Conservation (phyloP, 306 rosid species). For the Arachis stenosperma region DNA sequence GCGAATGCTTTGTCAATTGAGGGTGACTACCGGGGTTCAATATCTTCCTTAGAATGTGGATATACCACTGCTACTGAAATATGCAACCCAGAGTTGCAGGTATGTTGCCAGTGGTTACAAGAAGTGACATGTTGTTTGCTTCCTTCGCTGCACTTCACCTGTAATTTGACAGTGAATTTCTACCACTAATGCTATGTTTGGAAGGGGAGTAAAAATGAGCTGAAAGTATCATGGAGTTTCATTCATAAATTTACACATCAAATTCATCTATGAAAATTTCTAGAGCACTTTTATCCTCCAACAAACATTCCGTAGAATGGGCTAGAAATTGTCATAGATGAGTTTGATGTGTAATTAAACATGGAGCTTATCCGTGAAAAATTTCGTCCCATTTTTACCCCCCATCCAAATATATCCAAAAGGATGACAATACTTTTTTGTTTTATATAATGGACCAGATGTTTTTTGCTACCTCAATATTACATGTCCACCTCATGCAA, state of each 20-base stretch:
- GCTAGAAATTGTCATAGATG: no score
- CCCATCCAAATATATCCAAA: no score
- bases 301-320: no score
- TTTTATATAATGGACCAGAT: slow-evolving; percentile 60
- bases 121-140: slow-evolving; percentile 26
- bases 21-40: slow-evolving; percentile 81
- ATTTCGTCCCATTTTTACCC: no score
- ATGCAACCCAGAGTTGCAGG: slow-evolving; percentile 84
- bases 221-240: no score
- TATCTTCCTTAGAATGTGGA: slow-evolving; percentile 79
- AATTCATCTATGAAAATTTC: no score
- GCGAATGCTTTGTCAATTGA: slow-evolving; percentile 91
- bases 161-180: slow-evolving; percentile 17
- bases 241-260: no score
- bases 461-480: slow-evolving; percentile 90
- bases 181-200: slow-evolving; percentile 18
- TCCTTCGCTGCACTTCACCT: slow-evolving; percentile 21
- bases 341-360: no score
- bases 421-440: slow-evolving; percentile 14
- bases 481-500: slow-evolving; percentile 94
- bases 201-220: background rate
- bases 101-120: slow-evolving; percentile 38
- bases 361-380: no score
- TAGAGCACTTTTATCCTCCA: no score
- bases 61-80: slow-evolving; percentile 70